These are phyloP conservation scores for Posidonia australis DNA, from an alignment of 106 monocot genomes.

Conservation along the genomic window DNA sequence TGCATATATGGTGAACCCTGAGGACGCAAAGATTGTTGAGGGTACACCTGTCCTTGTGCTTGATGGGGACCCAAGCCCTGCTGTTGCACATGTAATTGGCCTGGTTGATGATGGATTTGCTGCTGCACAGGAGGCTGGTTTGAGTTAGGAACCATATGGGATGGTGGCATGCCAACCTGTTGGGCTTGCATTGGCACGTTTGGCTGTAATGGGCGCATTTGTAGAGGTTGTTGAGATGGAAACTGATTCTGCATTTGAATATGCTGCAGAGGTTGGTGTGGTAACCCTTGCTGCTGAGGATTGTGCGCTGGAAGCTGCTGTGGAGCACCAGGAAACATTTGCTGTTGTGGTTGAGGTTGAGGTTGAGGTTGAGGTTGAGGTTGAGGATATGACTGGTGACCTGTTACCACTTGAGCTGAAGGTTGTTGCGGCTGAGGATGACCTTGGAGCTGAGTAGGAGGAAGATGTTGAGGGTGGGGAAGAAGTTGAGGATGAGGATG, in stretches of 20 bases:
- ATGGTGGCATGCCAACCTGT: conserved; percentile 22
- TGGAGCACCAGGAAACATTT: conserved; percentile 19
- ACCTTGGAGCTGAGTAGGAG: conserved; percentile 10
- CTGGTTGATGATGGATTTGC: conserved; percentile 27
- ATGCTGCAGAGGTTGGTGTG: conserved; percentile 20
- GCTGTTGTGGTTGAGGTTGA: conserved; percentile 32
- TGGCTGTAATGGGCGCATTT: conserved; percentile 31
- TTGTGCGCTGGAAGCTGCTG: conserved; percentile 39
- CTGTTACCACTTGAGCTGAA: conserved; percentile 38
- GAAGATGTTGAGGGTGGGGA: conserved; percentile 12
- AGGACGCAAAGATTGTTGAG: conserved; percentile 27
- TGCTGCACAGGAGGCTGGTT: conserved; percentile 23
- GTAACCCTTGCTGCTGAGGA: conserved; percentile 26
- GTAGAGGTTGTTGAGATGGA: conserved; percentile 35
- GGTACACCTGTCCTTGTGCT: conserved; percentile 12
- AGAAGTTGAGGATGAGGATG: conserved; percentile 16
- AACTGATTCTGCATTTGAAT: conserved; percentile 32
- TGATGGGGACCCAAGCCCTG: conserved; percentile 23
- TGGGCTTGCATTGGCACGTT: conserved; percentile 33
- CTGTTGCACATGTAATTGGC: conserved; percentile 26
- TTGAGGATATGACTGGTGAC: conserved; percentile 66
- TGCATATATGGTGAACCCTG: conserved; percentile 29
- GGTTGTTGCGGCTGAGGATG: conserved; percentile 24
- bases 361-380: conserved; percentile 35
- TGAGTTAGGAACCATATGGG: conserved; percentile 18